Base-by-base conservation (phyloP, 495 filamentous ascomycete genomes). In the Staphylotrichum tortipilum region DNA sequence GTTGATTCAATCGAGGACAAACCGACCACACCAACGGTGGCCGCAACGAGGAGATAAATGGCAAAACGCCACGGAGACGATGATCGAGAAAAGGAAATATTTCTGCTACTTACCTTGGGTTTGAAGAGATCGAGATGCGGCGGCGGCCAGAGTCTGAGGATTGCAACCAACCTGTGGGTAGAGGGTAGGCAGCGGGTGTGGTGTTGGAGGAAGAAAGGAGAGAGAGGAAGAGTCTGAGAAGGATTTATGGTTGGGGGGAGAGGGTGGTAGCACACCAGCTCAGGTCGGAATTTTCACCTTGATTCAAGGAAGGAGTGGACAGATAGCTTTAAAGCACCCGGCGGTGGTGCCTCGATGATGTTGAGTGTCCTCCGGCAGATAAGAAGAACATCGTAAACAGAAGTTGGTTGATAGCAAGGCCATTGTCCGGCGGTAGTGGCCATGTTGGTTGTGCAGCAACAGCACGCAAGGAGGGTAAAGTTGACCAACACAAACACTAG, bases 141-240 rank as follows among this genome's bases (percentile, higher is more conserved):
- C 26, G 26, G 9, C 10, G 39, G 9, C 3, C 1, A 33, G 42
- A 44, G 18, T 6, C 15, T 22, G 26, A 7, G 34, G 14, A 28
- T 38, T 7, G n/a, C 33, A 36, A 29, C 11, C n/a, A 21, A 47
- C 24, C 21, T 24, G 29, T 36, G 7, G n/a, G n/a, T n/a, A n/a
- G 18, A 42, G 18, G 33, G 24, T 33, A 12, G 17, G 8, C n/a
- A 30, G 47, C 19, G 33, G 3, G 40, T 31, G 30, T 24, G 7
- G 45, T 33, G 44, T 28, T 14, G 44, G 26, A 43, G 19, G 35
- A 57, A 49, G 28, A 50, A 40, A 45, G 35, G 47, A 31, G 47
- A 51, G 50, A 37, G 41, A 24, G 46, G 36, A 50, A 44, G 35
- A 40, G 44, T 42, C 30, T 38, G 43, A 51, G 33, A 22, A 41